A percentile compares a stretch with the other conserved stretches of the same genome.
These are phyloP conservation scores for Curvularia lunata DNA, from an alignment of 2,329 filamentous ascomycete species.

Conservation along the genomic window DNA sequence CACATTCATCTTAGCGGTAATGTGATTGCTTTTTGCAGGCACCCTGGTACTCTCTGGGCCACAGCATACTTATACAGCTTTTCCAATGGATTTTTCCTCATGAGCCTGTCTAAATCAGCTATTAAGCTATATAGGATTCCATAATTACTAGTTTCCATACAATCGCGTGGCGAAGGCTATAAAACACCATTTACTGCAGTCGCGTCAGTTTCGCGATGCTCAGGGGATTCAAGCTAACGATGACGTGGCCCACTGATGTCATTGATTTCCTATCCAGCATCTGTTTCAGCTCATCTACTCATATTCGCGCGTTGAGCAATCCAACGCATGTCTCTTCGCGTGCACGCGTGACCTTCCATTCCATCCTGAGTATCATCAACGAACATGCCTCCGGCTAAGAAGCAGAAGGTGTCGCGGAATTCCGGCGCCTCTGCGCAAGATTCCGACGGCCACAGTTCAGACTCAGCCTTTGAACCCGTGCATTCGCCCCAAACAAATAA, in stretches of 20 bases:
- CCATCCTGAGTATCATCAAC: neutral
- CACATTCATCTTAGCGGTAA: neutral
- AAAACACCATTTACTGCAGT: conserved; percentile 3
- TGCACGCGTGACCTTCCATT: neutral
- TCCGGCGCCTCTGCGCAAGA: conserved; percentile 11
- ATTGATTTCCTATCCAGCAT: neutral
- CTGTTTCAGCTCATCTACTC: neutral
- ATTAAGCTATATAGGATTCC: neutral
- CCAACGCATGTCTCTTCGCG: neutral
- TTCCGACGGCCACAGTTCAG: conserved; percentile 13
- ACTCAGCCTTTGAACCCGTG: conserved; percentile 11
- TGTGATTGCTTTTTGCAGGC: neutral
- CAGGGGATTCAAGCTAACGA: conserved; percentile 2
- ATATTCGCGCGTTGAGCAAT: neutral
- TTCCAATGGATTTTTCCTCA: neutral
- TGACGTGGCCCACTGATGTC: conserved; percentile 21
- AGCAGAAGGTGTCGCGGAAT: conserved; percentile 13
- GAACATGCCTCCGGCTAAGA: conserved; percentile 22
- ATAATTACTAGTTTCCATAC: neutral
- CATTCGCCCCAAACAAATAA: conserved; percentile 5
- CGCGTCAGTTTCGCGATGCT: conserved; percentile 17
- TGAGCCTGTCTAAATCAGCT: neutral
- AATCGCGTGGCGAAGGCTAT: conserved; percentile 7
- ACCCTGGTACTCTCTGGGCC: neutral
- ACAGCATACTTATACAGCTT: neutral